phyloP scores from a whole-genome alignment of 805 yeast genomes.

The Candida andamanensis region DNA sequence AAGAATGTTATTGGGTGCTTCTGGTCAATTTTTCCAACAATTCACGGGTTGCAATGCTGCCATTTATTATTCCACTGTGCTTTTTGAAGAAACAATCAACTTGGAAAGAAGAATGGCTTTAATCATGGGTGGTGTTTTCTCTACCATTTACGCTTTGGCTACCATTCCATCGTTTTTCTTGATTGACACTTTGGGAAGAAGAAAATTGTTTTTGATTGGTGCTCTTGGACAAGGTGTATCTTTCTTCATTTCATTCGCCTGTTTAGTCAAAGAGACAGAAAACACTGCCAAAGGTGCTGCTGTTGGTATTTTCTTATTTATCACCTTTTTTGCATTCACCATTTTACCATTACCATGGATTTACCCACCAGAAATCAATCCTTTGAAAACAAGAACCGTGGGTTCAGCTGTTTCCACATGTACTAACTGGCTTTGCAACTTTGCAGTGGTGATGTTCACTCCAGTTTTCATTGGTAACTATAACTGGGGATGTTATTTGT shows the following conservation, averaged over 20 bases:
- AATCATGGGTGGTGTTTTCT: conserved; percentile 60
- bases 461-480: conserved; percentile 36
- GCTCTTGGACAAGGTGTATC: conserved; percentile 37
- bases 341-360: conserved; percentile 43
- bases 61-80: conserved; percentile 83
- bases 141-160: conserved; percentile 52
- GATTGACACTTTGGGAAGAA: conserved; percentile 39
- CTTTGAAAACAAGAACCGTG: conserved; percentile 41
- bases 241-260: conserved; percentile 36
- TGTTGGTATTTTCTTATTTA: conserved; percentile 39
- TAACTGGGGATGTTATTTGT: conserved; percentile 38
- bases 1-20: conserved; percentile 56
- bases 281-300: conserved; percentile 39
- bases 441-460: conserved; percentile 42
- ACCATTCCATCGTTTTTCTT: conserved; percentile 43
- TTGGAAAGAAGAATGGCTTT: conserved; percentile 48
- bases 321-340: conserved; percentile 38
- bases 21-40: conserved; percentile 79
- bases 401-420: conserved; percentile 40
- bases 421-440: conserved; percentile 41
- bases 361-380: conserved; percentile 43
- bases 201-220: conserved; percentile 39
- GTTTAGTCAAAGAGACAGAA: conserved; percentile 27
- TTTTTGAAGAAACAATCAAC: conserved; percentile 60
- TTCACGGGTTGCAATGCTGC: conserved; percentile 88